Evolutionary conservation across 2,329 filamentous ascomycete species (phyloP).

Genomic region (Fusarium napiforme): DNA sequence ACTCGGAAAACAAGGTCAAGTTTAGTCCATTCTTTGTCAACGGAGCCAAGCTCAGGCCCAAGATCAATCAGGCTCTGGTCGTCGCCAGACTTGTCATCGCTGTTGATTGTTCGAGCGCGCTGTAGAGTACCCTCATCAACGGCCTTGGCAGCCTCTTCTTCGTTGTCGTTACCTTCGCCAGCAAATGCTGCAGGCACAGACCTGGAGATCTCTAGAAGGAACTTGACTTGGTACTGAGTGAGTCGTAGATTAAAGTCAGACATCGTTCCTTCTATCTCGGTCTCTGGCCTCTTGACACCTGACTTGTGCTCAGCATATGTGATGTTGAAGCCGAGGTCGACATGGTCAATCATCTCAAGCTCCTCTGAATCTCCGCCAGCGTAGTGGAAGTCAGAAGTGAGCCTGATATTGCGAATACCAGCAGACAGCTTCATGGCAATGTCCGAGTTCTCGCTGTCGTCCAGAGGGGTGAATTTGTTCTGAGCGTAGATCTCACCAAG

Average conservation of each 20-base stretch:
- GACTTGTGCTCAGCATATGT: conserved; percentile 88
- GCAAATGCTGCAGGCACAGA: conserved; percentile 90
- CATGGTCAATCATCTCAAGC: conserved; percentile 95
- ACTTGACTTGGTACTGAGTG: conserved; percentile 91
- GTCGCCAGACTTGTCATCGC: conserved; percentile 47
- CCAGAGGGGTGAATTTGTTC: conserved; percentile 88
- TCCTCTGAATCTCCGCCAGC: conserved; percentile 78
- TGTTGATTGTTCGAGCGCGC: conserved; percentile 57
- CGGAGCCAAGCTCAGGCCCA: conserved; percentile 75
- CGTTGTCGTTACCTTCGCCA: conserved; percentile 71
- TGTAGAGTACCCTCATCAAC: conserved; percentile 68
- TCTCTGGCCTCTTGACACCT: conserved; percentile 83
- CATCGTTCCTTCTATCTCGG: conserved; percentile 91
- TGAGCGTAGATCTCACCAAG: conserved; percentile 97
- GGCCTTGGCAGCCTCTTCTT: conserved; percentile 79
- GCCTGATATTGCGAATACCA: conserved; percentile 89
- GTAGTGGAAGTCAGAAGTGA: conserved; percentile 92
- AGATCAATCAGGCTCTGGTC: conserved; percentile 64
- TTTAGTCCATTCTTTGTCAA: conserved; percentile 85
- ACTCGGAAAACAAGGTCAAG: conserved; percentile 92
- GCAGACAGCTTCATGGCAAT: conserved; percentile 90
- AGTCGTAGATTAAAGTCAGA: conserved; percentile 91
- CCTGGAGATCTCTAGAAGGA: conserved; percentile 85
- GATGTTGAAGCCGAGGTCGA: conserved; percentile 92
- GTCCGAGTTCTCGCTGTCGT: conserved; percentile 77